These are phyloP conservation scores for Echinochloa phyllopogon DNA, from an alignment of 176 grass and related monocot species.

Conservation along the genomic window DNA sequence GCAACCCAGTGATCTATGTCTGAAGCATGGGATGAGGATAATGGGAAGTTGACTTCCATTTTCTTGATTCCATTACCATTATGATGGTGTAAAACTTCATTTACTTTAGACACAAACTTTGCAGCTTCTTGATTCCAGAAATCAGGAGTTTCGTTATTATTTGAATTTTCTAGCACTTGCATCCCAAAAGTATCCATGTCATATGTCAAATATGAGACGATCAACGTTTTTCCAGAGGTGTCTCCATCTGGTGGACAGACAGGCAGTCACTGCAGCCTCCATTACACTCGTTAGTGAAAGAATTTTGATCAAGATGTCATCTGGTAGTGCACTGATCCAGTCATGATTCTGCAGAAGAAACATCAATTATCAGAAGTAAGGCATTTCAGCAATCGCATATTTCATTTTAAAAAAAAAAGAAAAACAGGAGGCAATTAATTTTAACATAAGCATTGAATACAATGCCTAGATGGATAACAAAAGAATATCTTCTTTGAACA, in stretches of 20 bases:
- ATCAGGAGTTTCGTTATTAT: not conserved
- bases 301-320: constrained; percentile 38
- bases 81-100: constrained; percentile 14
- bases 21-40: constrained; percentile 16
- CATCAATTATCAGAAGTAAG: not conserved
- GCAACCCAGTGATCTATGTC: not conserved
- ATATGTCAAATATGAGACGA: constrained; percentile 17
- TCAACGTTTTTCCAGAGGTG: constrained; percentile 13
- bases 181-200: not conserved
- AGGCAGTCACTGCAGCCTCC: constrained; percentile 22
- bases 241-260: constrained; percentile 35
- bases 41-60: constrained; percentile 11
- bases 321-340: constrained; percentile 29
- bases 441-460: no score
- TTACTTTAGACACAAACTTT: constrained; percentile 23
- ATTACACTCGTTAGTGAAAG: constrained; percentile 15
- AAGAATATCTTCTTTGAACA: not conserved
- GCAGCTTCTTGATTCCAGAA: not conserved
- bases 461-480: no score
- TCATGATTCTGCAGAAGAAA: constrained; percentile 29
- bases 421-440: not conserved
- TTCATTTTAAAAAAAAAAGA: no score
- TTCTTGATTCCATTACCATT: constrained; percentile 3
- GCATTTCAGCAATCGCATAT: no score
- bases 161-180: not conserved